Conservation (phyloP, 2,329 filamentous ascomycete genomes). For the Balansia obtecta region DNA sequence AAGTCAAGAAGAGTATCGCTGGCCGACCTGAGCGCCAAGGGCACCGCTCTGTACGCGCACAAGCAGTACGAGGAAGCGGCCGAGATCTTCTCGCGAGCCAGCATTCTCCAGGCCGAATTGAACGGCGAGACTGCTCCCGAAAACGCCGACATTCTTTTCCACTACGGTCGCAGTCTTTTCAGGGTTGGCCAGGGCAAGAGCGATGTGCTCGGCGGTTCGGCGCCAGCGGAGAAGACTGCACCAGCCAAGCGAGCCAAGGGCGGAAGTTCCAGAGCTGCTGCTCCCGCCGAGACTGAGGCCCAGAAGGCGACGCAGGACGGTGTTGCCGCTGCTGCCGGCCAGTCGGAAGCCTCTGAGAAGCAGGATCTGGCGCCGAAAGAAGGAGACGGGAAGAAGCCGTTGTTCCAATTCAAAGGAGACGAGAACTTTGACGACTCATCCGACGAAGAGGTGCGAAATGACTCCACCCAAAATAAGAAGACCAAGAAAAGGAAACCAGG, state of each 20-base stretch:
- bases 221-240: constrained; percentile 41
- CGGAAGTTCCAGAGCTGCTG: constrained; percentile 23
- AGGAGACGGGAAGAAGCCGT: constrained; percentile 48
- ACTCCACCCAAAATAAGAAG: neutral
- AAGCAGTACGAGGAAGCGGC: constrained; percentile 80
- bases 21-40: constrained; percentile 67
- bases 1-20: constrained; percentile 51
- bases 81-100: constrained; percentile 79
- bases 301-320: constrained; percentile 34
- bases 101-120: constrained; percentile 78
- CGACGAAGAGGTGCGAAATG: constrained; percentile 46
- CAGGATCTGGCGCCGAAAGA: constrained; percentile 24
- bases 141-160: constrained; percentile 88
- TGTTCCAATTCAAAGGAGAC: constrained; percentile 88
- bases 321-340: constrained; percentile 29
- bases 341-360: constrained; percentile 28
- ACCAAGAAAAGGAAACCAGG: no score
- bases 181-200: constrained; percentile 90
- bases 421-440: constrained; percentile 85
- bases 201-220: constrained; percentile 80
- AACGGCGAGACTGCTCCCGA: constrained; percentile 85
- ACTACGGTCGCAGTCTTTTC: constrained; percentile 88
- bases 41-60: constrained; percentile 72
- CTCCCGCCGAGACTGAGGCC: constrained; percentile 25
- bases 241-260: constrained; percentile 28